Base-by-base conservation (phyloP, 768 basidiomycete genomes). In the Pluteus cervinus region DNA sequence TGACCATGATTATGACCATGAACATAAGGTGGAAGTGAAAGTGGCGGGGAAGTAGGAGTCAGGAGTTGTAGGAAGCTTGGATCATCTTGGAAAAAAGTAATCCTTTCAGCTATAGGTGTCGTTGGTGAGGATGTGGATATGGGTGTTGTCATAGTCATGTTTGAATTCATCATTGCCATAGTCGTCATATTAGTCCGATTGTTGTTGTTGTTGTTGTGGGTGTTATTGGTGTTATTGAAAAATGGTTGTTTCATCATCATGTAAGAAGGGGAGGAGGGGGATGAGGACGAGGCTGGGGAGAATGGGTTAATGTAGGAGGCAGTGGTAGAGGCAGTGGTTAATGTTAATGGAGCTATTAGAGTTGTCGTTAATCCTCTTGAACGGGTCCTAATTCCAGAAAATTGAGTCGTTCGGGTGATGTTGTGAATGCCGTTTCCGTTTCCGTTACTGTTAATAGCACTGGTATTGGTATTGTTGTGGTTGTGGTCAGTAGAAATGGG, bases 21-120 rank as follows among this genome's bases (percentile, higher is more conserved):
- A n/a, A n/a, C n/a, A n/a, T n/a, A n/a, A 8, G 57, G 56, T 11
- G 59, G 48, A 17, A 61, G 52, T n/a, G 54, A 28, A 15, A 54
- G 44, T 11, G 68, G 64, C 35, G 68, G 62, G 15, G 63, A 57
- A 1, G 76, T 72, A 2, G 72, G 68, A 20, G 69, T 54, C 35
- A 28, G 9, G 14, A 77, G 60, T 39, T 74, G 69, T 18, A 85
- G 61, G 50, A 86, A 86, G 51, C 73, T 76, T 20, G 74, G 68
- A 43, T 84, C 74, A 31, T 77, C 69, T 37, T 59, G 61, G 41
- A 62, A 58, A 18, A 53, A 41, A 11, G 67, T 68, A 43, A 82
- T 84, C 33, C 73, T 82, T 49, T 79, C 81, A 7, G 75, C 78
- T 16, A 82, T 76, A n/a, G 75, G 76, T n/a, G 73, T 72, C 4